Base-by-base conservation (phyloP, 495 filamentous ascomycete genomes). In the Cercophora newfieldiana region DNA sequence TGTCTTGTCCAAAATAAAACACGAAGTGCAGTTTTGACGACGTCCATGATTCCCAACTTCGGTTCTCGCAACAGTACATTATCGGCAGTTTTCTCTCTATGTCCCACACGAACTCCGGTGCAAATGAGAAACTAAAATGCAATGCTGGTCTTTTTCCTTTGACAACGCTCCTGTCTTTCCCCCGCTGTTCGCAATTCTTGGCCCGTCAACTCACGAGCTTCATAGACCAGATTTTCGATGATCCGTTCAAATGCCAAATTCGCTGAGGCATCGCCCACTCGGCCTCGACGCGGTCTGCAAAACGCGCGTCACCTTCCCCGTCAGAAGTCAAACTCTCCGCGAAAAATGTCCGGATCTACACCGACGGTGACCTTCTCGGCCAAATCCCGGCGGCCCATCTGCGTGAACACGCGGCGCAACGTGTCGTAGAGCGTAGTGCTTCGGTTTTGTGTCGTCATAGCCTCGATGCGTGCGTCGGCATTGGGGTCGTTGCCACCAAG, bases 381-480 rank as follows among this genome's bases (percentile, higher is more conserved):
- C 75, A 99, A 73, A 80, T 99, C 95, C 54, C 91, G 81, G 59
- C 95, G 77, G 0, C 89, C 90, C 95, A 99, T 98, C 83, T 95
- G 93, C 30, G 86, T 91, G 75, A 98, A 98, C 7, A 98, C 96
- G 63, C 96, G 83, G 56, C 93, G 82, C 59, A 99, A 78, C 4
- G 95, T 98, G 76, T 99, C 95, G 72, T 95, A 93, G 59, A 98
- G 79, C 75, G 97, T 99, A 44, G 94, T 97, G 81, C 93, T 97
- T 74, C 96, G 88, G 78, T 99, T 99, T 81, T 97, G 93, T 61
- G 81, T 85, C 49, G 93, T 87, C 89, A 97, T 90, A 55, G 89
- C 82, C 68, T 95, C 89, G 50, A 97, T 80, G 66, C 90, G 86
- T 16, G 81, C 85, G 61, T 97, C 91, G 50, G 5, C 67, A 47